Conservation (phyloP, 2,329 filamentous ascomycete species). For the Arthroderma sp. region DNA sequence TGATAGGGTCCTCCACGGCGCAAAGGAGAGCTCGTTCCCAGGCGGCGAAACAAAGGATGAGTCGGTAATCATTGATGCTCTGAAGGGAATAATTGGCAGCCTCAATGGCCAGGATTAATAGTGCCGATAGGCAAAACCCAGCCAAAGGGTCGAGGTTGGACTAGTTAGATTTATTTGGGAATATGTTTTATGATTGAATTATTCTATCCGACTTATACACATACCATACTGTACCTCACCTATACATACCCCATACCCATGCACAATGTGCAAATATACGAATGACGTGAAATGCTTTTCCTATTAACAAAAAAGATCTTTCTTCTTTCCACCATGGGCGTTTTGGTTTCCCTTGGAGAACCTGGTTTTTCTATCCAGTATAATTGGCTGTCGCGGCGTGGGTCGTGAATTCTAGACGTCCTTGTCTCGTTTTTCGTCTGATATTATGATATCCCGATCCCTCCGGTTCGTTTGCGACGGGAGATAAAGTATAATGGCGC, state of each 20-base stretch:
- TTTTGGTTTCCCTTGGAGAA: neutral
- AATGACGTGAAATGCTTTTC: slow-evolving; percentile 1
- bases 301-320: neutral
- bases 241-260: neutral
- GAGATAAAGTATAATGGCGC: neutral
- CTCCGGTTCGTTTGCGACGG: neutral
- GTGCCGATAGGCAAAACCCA: too few relatives aligned
- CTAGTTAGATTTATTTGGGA: neutral
- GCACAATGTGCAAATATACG: neutral
- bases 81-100: slow-evolving; percentile 30
- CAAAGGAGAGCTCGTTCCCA: slow-evolving; percentile 32
- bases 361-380: neutral
- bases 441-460: neutral
- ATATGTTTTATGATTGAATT: neutral
- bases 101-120: slow-evolving; percentile 18
- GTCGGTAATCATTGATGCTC: slow-evolving; percentile 32
- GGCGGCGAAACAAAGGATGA: slow-evolving; percentile 35
- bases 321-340: neutral
- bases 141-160: neutral
- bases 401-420: neutral
- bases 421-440: neutral
- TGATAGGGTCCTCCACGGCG: slow-evolving; percentile 29
- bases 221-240: neutral
- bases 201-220: too few relatives aligned
- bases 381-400: neutral